phyloP scores from a whole-genome alignment of 2,329 filamentous ascomycete genomes.

The Daldinia sp. region DNA sequence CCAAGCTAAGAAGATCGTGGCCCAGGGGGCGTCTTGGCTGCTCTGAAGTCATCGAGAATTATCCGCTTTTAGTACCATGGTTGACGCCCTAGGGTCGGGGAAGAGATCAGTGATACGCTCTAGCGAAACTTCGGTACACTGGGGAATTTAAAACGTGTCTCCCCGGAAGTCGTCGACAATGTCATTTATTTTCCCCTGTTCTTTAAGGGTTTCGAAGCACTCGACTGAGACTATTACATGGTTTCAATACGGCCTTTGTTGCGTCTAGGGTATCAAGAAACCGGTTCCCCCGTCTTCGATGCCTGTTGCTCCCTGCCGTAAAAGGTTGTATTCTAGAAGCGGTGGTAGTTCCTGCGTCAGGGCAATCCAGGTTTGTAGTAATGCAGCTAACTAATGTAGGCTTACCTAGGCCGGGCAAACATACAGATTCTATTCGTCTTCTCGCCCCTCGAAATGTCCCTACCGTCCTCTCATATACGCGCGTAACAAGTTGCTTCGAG shows the following conservation, averaged over 20 bases:
- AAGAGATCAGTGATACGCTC: neutral
- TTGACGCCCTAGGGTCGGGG: neutral
- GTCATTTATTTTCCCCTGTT: neutral
- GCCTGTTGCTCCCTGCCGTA: neutral
- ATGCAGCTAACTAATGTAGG: neutral
- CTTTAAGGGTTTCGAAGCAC: neutral
- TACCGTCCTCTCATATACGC: neutral
- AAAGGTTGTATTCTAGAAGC: neutral
- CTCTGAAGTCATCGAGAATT: neutral
- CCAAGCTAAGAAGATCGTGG: neutral
- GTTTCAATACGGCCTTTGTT: neutral
- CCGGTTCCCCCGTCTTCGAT: neutral
- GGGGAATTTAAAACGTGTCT: constrained; percentile 1
- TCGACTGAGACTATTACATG: neutral
- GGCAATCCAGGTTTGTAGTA: neutral
- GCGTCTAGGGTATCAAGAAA: neutral
- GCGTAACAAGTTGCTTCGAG: neutral
- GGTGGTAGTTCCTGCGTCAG: neutral
- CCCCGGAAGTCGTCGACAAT: neutral
- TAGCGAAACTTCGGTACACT: neutral
- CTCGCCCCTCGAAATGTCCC: neutral
- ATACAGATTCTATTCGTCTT: neutral
- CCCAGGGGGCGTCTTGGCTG: neutral
- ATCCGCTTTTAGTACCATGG: neutral
- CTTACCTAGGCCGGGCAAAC: neutral